Percentiles rank a stretch among this genome's conserved stretches.
Conservation (phyloP, 352 stramenopile species). For the Phytophthora pisi region DNA sequence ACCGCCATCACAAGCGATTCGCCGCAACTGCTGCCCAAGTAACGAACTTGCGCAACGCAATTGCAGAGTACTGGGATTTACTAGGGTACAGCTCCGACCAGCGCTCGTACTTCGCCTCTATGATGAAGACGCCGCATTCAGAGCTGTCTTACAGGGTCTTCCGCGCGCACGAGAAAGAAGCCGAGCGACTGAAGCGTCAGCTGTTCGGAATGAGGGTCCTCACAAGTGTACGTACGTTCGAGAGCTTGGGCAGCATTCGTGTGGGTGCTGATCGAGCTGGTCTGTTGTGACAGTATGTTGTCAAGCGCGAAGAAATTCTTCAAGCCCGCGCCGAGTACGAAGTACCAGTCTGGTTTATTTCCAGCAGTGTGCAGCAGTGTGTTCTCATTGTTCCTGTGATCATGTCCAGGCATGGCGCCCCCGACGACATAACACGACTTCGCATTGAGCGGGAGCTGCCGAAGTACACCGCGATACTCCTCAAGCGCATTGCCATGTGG, state of each 20-base stretch:
- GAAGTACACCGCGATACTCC: slow-evolving; percentile 44
- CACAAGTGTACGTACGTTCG: slow-evolving; percentile 24
- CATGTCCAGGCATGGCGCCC: slow-evolving; percentile 20
- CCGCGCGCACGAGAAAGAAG: slow-evolving; percentile 37
- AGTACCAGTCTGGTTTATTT: background rate
- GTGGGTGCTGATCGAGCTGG: background rate
- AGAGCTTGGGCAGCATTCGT: background rate
- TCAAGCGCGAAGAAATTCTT: slow-evolving; percentile 54
- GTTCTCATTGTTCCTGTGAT: background rate
- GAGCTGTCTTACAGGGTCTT: slow-evolving; percentile 38
- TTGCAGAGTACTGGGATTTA: slow-evolving; percentile 31
- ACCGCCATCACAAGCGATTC: slow-evolving; percentile 35
- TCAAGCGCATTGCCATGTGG: slow-evolving; percentile 46
- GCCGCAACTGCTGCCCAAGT: slow-evolving; percentile 29
- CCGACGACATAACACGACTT: slow-evolving; percentile 41
- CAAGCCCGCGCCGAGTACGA: slow-evolving; percentile 42
- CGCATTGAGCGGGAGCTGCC: slow-evolving; percentile 51
- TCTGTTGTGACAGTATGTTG: slow-evolving; percentile 34
- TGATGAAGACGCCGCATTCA: slow-evolving; percentile 30
- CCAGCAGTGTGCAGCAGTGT: background rate
- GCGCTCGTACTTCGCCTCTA: slow-evolving; percentile 26
- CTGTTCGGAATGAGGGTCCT: slow-evolving; percentile 27
- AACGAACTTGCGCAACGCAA: slow-evolving; percentile 25
- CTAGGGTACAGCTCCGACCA: slow-evolving; percentile 33
- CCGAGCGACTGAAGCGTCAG: slow-evolving; percentile 34